These are phyloP conservation scores for Selaginella moellendorffii DNA, from an alignment of 75 land plant species.

Conservation along the genomic window DNA sequence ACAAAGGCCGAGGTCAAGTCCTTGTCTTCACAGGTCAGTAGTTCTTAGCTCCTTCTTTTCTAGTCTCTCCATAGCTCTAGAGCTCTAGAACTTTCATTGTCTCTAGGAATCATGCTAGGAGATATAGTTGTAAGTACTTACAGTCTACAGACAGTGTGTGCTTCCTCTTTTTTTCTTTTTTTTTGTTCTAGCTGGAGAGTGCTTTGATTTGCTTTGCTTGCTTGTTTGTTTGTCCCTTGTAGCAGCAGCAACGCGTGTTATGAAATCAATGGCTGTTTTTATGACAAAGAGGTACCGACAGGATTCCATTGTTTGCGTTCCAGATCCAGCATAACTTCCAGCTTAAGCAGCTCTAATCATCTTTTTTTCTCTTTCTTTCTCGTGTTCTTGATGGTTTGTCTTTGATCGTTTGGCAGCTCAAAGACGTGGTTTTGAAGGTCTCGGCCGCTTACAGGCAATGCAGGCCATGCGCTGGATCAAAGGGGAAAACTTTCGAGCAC, in stretches of 20 bases:
- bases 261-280: no score
- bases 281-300: no score
- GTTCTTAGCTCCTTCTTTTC: not conserved
- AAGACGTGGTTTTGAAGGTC: constrained; percentile 78
- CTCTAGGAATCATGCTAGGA: not conserved
- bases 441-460: constrained; percentile 73
- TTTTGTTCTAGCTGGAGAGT: not conserved
- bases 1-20: constrained; percentile 40
- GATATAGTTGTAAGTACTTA: not conserved
- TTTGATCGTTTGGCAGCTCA: constrained; percentile 40
- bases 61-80: not conserved
- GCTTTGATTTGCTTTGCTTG: not conserved
- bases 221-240: not conserved
- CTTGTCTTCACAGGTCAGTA: constrained; percentile 53
- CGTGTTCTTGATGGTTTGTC: not conserved
- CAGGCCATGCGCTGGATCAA: constrained; percentile 60
- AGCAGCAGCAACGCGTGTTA: no score
- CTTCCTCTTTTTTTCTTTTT: no score
- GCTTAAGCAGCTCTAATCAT: not conserved
- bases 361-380: not conserved
- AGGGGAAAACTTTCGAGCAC: constrained; percentile 9
- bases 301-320: not conserved
- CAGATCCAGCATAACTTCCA: not conserved
- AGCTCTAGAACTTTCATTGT: not conserved
- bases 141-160: not conserved